Evolutionary conservation across 1,139 yeast species (phyloP).

Genomic region (Fermentozyma sake): DNA sequence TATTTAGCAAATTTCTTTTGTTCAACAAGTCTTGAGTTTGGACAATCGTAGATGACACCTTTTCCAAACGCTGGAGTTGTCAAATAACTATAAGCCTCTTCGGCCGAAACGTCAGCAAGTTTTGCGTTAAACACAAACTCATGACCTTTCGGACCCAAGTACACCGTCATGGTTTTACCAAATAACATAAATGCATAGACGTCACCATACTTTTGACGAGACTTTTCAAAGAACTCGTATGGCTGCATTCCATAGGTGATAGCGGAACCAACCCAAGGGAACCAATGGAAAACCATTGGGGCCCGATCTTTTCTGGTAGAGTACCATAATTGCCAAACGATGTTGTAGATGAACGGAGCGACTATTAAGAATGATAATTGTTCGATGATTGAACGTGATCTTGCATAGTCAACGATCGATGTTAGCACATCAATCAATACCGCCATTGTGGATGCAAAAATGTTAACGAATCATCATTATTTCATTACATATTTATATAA

Average conservation of each 20-base stretch:
- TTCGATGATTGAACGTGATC: constrained; percentile 1
- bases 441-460: too few species aligned
- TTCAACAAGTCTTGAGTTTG: constrained; percentile 90
- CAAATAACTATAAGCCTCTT: constrained; percentile 88
- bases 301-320: constrained; percentile 71
- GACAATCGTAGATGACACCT: constrained; percentile 95
- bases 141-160: constrained; percentile 94
- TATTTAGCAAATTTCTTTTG: constrained; percentile 94
- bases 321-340: constrained; percentile 65
- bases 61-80: constrained; percentile 97
- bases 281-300: constrained; percentile 88
- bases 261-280: constrained; percentile 96
- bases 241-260: constrained; percentile 87
- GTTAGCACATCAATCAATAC: too few species aligned
- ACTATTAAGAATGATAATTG: constrained; percentile 1
- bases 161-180: constrained; percentile 92
- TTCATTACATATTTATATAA: too few species aligned
- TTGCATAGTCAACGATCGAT: too few species aligned
- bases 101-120: constrained; percentile 87
- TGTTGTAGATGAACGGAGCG: constrained; percentile 39
- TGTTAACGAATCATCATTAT: too few species aligned
- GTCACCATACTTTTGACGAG: constrained; percentile 83
- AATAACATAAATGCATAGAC: constrained; percentile 82
- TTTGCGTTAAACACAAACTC: constrained; percentile 92
- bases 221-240: constrained; percentile 75